Evolutionary conservation across 768 basidiomycete species (phyloP), one percentile per base, ranked within the genome.

Genomic region (Mycena albidolilacea): DNA sequence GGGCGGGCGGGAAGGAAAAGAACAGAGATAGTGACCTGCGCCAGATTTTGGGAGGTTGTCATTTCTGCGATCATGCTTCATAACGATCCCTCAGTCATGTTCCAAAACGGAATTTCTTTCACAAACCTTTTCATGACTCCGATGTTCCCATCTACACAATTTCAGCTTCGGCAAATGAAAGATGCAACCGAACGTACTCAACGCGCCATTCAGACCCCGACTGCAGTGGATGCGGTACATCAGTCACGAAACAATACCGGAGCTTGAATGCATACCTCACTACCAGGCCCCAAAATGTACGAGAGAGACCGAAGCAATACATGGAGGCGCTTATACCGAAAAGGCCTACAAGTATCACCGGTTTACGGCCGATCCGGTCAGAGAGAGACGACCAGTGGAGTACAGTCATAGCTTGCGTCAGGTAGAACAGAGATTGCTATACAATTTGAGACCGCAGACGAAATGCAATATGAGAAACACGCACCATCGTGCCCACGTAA

Each of bases 361-460:
- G 93, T 74, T 92, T 94, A 55, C 94, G 90, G 21, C 94, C 94
- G 50, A 95, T 80, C 46, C 86, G 83, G 73, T 95, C 94, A 14
- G 93, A 94, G 14, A 90, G 65, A 17, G 91, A 88, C 78, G 92
- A 91, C 93, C 93, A 95, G 71, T 93, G 89, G 19, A 95, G 80
- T 35, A 94, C 90, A 1, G 92, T 93, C 62, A 89, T 79, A 0
- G 93, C 92, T 81, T 95, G 92, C 0, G 92, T 91, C n/a, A 92
- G 84, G 74, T 91, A 95, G 81, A 94, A 95, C 15, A 93, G 77
- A 0, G 94, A 95, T 86, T 93, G 90, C 94, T 95, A 21, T 48
- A 70, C 5, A 46, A 0, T 37, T 57, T 68, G 21, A 67, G 43
- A 35, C 2, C 37, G 62, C 41, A 41, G 14, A 35, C 52, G 54